Percentiles rank a stretch among this genome's conserved stretches.
phyloP scores from a whole-genome alignment of 2,329 filamentous ascomycete species.

The Diaporthe vaccinii region DNA sequence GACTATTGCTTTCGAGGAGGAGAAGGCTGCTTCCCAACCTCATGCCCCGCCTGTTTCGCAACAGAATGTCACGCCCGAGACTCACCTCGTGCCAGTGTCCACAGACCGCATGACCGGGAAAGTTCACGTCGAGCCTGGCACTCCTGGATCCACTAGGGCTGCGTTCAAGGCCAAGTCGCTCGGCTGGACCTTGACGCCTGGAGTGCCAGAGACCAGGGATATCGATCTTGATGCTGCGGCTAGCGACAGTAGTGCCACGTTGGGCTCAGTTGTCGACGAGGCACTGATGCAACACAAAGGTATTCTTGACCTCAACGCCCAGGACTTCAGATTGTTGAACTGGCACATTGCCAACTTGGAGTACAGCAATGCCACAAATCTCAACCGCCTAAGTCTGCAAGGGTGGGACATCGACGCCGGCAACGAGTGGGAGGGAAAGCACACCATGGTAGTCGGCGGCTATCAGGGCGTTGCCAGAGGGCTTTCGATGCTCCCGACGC shows the following conservation, averaged over 20 bases:
- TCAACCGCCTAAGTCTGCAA: slow-evolving; percentile 86
- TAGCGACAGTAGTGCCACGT: slow-evolving; percentile 74
- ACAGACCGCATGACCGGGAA: slow-evolving; percentile 79
- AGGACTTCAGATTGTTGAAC: slow-evolving; percentile 91
- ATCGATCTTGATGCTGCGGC: slow-evolving; percentile 79
- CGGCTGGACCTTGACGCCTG: slow-evolving; percentile 83
- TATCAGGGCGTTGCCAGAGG: slow-evolving; percentile 95
- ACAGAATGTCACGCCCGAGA: slow-evolving; percentile 65
- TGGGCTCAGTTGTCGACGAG: slow-evolving; percentile 92
- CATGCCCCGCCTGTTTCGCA: slow-evolving; percentile 67
- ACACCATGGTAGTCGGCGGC: slow-evolving; percentile 92
- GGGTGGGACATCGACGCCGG: slow-evolving; percentile 98
- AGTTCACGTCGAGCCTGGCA: slow-evolving; percentile 78
- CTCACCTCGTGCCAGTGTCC: slow-evolving; percentile 73
- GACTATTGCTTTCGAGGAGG: slow-evolving; percentile 81
- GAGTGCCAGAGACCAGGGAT: slow-evolving; percentile 73
- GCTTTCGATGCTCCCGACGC: slow-evolving; percentile 80
- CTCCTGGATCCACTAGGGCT: slow-evolving; percentile 78
- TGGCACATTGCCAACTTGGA: slow-evolving; percentile 99
- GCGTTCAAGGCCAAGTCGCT: slow-evolving; percentile 82
- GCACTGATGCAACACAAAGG: slow-evolving; percentile 90
- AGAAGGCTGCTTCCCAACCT: slow-evolving; percentile 73
- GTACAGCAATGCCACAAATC: slow-evolving; percentile 94
- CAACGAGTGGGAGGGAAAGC: slow-evolving; percentile 96
- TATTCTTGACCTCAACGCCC: slow-evolving; percentile 84